These are phyloP conservation scores for Tolypocladium endophyticum DNA, from an alignment of 2,329 filamentous ascomycete genomes.

Conservation along the genomic window DNA sequence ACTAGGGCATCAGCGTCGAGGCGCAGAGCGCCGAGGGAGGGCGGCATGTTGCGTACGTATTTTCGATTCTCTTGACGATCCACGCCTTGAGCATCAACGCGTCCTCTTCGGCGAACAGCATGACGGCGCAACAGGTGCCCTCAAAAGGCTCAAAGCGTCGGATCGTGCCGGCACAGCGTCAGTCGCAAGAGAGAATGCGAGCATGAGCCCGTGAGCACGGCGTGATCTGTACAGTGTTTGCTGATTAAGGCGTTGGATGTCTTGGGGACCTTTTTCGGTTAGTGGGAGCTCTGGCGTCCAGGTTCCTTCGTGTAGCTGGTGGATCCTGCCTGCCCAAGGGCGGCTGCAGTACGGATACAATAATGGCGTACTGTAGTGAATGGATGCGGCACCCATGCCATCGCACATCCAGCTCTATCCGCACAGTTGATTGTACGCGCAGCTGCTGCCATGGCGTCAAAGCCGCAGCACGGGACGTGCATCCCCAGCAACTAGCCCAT, in stretches of 20 bases:
- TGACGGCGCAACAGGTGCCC: constrained; percentile 17
- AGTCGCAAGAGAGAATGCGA: neutral
- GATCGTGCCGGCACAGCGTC: neutral
- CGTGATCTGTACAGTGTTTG: neutral
- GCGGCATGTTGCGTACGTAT: constrained; percentile 45
- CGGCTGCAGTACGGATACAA: neutral
- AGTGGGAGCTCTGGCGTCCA: neutral
- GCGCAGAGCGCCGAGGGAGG: neutral
- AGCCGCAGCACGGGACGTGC: neutral
- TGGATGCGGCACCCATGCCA: too few relatives aligned
- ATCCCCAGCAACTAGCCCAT: neutral
- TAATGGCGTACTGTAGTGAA: neutral
- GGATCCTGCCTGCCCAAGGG: neutral
- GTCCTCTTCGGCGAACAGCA: constrained; percentile 55
- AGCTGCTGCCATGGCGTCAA: neutral
- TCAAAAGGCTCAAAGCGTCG: neutral
- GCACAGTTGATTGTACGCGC: too few relatives aligned
- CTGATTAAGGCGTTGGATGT: neutral
- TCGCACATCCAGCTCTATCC: neutral
- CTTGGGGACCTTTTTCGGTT: neutral
- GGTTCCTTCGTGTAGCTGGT: neutral
- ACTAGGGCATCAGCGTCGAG: constrained; percentile 3
- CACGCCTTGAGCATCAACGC: constrained; percentile 58
- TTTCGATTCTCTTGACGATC: constrained; percentile 68
- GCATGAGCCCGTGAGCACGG: neutral